phyloP scores from a whole-genome alignment of 2,329 filamentous ascomycete species.

The Ceratocystiopsis minuta region DNA sequence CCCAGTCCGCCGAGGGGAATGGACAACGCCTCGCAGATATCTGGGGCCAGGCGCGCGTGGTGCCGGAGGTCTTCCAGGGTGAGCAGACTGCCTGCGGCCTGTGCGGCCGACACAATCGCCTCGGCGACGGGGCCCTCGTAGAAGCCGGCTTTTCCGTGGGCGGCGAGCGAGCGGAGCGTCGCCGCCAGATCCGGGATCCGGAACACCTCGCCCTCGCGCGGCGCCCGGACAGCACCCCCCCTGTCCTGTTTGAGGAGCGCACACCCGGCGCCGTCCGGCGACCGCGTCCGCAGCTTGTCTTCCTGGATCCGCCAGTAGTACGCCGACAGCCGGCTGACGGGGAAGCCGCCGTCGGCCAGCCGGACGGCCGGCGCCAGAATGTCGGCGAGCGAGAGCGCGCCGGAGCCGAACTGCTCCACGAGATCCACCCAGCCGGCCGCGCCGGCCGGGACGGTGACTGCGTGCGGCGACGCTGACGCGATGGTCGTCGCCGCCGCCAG shows the following conservation, averaged over 20 bases:
- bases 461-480: conserved; percentile 54
- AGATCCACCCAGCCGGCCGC: conserved; percentile 68
- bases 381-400: conserved; percentile 54
- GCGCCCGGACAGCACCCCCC: conserved; percentile 44
- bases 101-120: conserved; percentile 57
- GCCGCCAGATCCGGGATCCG: conserved; percentile 61
- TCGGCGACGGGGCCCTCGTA: conserved; percentile 71
- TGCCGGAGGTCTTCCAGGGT: conserved; percentile 61
- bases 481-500: conserved; percentile 26
- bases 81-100: conserved; percentile 56
- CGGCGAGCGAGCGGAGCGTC: conserved; percentile 60
- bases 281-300: conserved; percentile 24
- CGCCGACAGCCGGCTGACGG: conserved; percentile 53
- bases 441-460: conserved; percentile 54
- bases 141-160: conserved; percentile 71
- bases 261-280: conserved; percentile 38
- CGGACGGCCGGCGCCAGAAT: conserved; percentile 67
- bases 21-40: conserved; percentile 41
- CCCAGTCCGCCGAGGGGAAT: conserved; percentile 51
- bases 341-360: conserved; percentile 70
- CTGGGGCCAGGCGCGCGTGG: conserved; percentile 32
- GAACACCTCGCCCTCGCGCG: conserved; percentile 65
- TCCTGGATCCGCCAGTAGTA: conserved; percentile 13
- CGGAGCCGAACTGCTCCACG: conserved; percentile 70
- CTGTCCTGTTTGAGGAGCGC: conserved; percentile 75